Evolutionary conservation across 805 yeast genomes (phyloP).

Genomic region (Metschnikowia noctiluminum): DNA sequence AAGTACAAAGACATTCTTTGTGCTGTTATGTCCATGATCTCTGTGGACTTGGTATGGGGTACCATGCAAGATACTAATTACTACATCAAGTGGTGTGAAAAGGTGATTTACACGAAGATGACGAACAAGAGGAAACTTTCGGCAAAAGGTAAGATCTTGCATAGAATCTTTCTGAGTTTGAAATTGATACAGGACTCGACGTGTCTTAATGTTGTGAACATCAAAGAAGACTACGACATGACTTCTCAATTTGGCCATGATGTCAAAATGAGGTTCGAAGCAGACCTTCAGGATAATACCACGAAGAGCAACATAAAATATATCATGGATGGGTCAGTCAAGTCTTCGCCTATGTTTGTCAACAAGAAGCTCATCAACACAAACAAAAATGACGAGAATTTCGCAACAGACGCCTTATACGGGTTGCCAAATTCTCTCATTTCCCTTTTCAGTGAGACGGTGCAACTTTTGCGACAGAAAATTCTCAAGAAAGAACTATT

Average conservation of each 20-base stretch:
- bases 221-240: conserved; percentile 32
- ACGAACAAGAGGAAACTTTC: conserved; percentile 59
- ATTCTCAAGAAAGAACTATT: conserved; percentile 44
- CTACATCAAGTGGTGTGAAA: conserved; percentile 74
- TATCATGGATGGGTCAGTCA: conserved; percentile 18
- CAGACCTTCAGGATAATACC: conserved; percentile 11
- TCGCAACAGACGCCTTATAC: conserved; percentile 76
- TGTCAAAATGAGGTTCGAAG: conserved; percentile 20
- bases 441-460: conserved; percentile 67
- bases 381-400: conserved; percentile 51
- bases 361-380: conserved; percentile 42
- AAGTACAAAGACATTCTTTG: conserved; percentile 82
- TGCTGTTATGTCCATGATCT: conserved; percentile 81
- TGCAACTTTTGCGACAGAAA: conserved; percentile 60
- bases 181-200: conserved; percentile 79
- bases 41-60: conserved; percentile 88
- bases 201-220: conserved; percentile 36
- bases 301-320: conserved; percentile 18
- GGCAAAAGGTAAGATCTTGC: conserved; percentile 72
- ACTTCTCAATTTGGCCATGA: conserved; percentile 30
- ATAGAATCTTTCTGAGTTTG: conserved; percentile 72
- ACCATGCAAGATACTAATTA: conserved; percentile 81
- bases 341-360: conserved; percentile 38
- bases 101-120: conserved; percentile 68
- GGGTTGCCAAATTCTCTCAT: conserved; percentile 83